These are phyloP conservation scores for Bryum argenteum DNA, from an alignment of 225 moss, liverwort and hornwort genomes.

Conservation along the genomic window DNA sequence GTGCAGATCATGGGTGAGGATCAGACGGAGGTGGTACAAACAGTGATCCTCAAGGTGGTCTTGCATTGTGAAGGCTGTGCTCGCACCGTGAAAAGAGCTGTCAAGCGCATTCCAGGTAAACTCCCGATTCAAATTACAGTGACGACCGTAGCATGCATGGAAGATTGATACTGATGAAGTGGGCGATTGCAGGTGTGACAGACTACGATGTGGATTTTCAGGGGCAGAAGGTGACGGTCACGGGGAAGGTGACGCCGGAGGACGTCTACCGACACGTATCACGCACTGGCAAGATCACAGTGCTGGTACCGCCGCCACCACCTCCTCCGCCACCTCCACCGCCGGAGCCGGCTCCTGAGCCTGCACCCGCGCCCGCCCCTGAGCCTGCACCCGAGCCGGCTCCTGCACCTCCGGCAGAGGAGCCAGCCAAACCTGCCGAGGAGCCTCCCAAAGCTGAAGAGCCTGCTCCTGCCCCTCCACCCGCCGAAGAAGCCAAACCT, in stretches of 20 bases:
- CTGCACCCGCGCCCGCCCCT: too few species aligned
- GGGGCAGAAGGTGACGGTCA: conserved; percentile 54
- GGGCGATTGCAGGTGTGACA: conserved; percentile 37
- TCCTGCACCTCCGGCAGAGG: conserved; percentile 10
- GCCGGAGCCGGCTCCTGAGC: conserved; percentile 7
- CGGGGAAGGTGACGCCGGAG: conserved; percentile 47
- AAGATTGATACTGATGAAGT: background rate
- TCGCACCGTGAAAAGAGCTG: conserved; percentile 52
- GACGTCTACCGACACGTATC: conserved; percentile 52
- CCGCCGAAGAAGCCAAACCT: conserved; percentile 20
- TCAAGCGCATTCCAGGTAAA: conserved; percentile 58
- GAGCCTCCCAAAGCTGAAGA: conserved; percentile 35
- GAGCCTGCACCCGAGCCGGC: too few species aligned
- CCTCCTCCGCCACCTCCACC: conserved; percentile 34
- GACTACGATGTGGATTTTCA: conserved; percentile 50
- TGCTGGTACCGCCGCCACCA: conserved; percentile 47
- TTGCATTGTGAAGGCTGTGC: conserved; percentile 66
- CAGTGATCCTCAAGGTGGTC: conserved; percentile 60
- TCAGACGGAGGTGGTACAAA: conserved; percentile 35
- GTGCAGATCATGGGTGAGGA: conserved; percentile 46
- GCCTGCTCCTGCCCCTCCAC: conserved; percentile 24
- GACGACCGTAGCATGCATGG: too few species aligned
- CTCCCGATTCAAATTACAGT: background rate
- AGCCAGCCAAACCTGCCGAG: conserved; percentile 39
- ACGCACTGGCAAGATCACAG: conserved; percentile 57